Percentiles rank a stretch among this genome's conserved stretches.
Conservation (phyloP, 163 green algal genomes). For the Trebouxia gelatinosa region DNA sequence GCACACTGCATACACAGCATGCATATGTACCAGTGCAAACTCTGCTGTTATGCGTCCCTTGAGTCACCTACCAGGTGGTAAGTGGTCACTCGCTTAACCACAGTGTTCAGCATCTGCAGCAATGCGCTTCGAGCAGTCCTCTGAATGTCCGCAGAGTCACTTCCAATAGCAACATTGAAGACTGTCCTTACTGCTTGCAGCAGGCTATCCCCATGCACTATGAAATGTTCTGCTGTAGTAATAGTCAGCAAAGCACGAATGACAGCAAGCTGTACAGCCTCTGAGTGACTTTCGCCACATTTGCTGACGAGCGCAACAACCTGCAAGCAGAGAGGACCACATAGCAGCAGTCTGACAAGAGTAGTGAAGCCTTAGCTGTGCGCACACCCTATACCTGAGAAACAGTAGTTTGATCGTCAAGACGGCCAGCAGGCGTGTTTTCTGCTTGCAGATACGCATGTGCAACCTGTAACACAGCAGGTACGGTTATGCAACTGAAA, state of each 20-base stretch:
- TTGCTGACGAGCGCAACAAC: conserved; percentile 73
- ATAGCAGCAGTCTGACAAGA: neutral
- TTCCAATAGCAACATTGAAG: conserved; percentile 84
- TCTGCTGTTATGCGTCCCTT: neutral
- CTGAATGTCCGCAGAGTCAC: conserved; percentile 62
- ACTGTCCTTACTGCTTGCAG: conserved; percentile 75
- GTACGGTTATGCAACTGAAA: neutral
- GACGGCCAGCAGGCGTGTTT: conserved; percentile 45
- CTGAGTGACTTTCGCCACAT: conserved; percentile 59
- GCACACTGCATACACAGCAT: too few relatives aligned
- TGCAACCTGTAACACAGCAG: conserved; percentile 54
- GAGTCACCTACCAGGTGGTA: conserved; percentile 41
- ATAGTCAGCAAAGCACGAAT: conserved; percentile 85
- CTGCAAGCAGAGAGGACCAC: conserved; percentile 25
- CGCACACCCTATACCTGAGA: conserved; percentile 23
- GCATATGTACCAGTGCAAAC: neutral
- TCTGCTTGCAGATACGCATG: conserved; percentile 87
- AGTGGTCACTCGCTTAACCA: conserved; percentile 74
- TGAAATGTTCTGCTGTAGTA: conserved; percentile 88
- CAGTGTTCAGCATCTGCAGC: conserved; percentile 89
- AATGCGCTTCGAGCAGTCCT: conserved; percentile 78
- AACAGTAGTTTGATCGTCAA: conserved; percentile 54
- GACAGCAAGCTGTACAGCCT: conserved; percentile 68
- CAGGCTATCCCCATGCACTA: conserved; percentile 83
- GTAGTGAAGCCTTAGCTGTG: neutral